Percentiles rank a stretch among this genome's conserved stretches.
Conservation (phyloP, 164 flowering plant species). For the Nelumbo lutea region DNA sequence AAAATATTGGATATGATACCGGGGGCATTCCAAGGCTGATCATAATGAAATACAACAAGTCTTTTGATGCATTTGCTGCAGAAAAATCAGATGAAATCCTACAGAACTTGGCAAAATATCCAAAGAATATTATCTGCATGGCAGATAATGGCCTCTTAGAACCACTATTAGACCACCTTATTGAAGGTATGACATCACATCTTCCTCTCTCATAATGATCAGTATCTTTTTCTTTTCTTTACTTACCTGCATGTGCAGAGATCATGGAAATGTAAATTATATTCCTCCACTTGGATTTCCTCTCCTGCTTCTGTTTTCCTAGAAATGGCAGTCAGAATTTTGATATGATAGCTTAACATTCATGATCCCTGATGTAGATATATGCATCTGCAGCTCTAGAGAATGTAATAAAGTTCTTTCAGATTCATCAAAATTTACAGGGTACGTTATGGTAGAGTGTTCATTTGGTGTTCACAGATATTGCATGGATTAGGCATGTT, state of each 20-base stretch:
- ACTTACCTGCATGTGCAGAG: not conserved
- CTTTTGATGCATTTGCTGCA: slow-evolving; percentile 43
- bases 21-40: slow-evolving; percentile 70
- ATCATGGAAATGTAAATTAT: too few species aligned
- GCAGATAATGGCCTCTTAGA: slow-evolving; percentile 76
- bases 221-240: not conserved
- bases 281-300: too few species aligned
- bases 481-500: too few species aligned
- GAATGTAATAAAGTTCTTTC: too few species aligned
- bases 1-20: slow-evolving; percentile 41
- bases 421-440: too few species aligned
- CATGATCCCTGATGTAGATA: too few species aligned
- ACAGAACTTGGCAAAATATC: slow-evolving; percentile 48
- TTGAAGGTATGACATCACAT: slow-evolving; percentile 40
- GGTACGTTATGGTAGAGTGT: too few species aligned
- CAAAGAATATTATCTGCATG: slow-evolving; percentile 62
- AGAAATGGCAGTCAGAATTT: too few species aligned
- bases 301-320: too few species aligned
- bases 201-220: not conserved
- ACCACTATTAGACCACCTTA: slow-evolving; percentile 59
- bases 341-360: too few species aligned
- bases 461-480: too few species aligned
- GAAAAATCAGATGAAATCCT: slow-evolving; percentile 49
- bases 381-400: too few species aligned
- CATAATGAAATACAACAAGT: slow-evolving; percentile 39